phyloP scores from a whole-genome alignment of 768 basidiomycete species.

The Sporobolomyces phaffii region DNA sequence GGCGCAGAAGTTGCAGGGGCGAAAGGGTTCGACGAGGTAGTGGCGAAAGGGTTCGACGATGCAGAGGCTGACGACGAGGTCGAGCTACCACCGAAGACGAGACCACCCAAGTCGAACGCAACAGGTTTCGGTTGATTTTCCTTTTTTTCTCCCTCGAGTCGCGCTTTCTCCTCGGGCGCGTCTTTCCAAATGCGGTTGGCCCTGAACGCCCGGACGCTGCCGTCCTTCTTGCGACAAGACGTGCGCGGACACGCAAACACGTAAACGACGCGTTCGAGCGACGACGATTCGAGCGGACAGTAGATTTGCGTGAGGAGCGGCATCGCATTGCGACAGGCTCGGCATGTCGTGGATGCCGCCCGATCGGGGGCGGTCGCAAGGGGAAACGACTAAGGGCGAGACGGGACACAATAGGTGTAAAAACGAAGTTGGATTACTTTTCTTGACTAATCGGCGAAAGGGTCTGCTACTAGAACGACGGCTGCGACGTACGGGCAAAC shows the following conservation, averaged over 20 bases:
- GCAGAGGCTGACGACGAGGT: neutral
- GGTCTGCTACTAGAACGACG: neutral
- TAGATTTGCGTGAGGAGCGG: conserved; percentile 78
- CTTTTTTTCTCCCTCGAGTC: conserved; percentile 46
- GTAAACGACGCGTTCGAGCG: conserved; percentile 76
- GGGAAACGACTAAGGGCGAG: conserved; percentile 27
- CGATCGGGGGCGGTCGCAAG: neutral
- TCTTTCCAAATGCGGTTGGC: conserved; percentile 66
- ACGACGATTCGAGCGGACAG: conserved; percentile 80
- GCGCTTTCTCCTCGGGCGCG: conserved; percentile 30
- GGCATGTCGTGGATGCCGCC: conserved; percentile 51
- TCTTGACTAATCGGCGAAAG: neutral
- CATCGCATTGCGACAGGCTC: conserved; percentile 65
- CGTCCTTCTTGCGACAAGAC: conserved; percentile 66
- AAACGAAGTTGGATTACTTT: neutral
- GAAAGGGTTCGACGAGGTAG: conserved; percentile 6
- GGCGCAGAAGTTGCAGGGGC: conserved; percentile 21
- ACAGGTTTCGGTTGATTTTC: conserved; percentile 30
- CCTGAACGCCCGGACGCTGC: conserved; percentile 77
- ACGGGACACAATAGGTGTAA: neutral
- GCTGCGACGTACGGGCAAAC: conserved; percentile 23
- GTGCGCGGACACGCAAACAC: conserved; percentile 72
- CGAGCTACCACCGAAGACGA: conserved; percentile 17
- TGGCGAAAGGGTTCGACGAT: conserved; percentile 61
- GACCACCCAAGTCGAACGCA: conserved; percentile 45